A percentile compares a stretch with the other conserved stretches of the same genome.
Evolutionary conservation across 495 filamentous ascomycete genomes (phyloP).

Genomic region (Trichocladium uniseriatum): DNA sequence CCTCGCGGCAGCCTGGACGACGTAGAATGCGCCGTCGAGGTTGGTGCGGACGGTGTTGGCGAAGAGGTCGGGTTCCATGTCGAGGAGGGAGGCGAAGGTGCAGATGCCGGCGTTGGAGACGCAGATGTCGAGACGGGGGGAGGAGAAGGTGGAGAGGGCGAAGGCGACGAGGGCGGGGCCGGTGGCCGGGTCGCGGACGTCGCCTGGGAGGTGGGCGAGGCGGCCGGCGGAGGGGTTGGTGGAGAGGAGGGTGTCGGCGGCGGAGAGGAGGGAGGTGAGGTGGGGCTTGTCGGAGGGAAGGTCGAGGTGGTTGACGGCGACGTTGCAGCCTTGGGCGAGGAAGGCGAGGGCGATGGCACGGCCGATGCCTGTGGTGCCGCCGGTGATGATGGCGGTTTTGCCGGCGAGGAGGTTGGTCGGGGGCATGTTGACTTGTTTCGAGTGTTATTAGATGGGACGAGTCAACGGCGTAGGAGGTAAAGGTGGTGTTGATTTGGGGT

Average conservation of each 20-base stretch:
- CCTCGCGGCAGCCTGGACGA: slow-evolving; percentile 69
- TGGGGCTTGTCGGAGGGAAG: slow-evolving; percentile 44
- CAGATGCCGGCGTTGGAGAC: slow-evolving; percentile 85
- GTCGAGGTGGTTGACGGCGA: slow-evolving; percentile 62
- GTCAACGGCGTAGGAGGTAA: too few relatives aligned
- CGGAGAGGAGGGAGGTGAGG: slow-evolving; percentile 44
- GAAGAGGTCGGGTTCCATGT: slow-evolving; percentile 56
- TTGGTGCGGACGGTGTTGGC: slow-evolving; percentile 61
- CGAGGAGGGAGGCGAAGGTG: slow-evolving; percentile 72
- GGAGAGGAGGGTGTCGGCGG: slow-evolving; percentile 38
- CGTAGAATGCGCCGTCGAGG: slow-evolving; percentile 78
- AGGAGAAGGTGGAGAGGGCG: slow-evolving; percentile 47
- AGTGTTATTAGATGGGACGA: too few relatives aligned
- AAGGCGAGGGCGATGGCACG: slow-evolving; percentile 65
- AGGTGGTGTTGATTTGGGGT: too few relatives aligned
- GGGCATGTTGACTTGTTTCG: slow-evolving; percentile 24
- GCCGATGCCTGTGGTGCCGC: slow-evolving; percentile 68
- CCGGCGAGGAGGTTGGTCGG: slow-evolving; percentile 47
- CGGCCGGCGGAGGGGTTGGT: slow-evolving; percentile 30
- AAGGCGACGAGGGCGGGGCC: slow-evolving; percentile 47
- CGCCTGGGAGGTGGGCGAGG: slow-evolving; percentile 53
- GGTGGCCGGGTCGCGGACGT: slow-evolving; percentile 57
- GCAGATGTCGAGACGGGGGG: slow-evolving; percentile 59
- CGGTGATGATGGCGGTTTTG: slow-evolving; percentile 69
- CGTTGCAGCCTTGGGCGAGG: slow-evolving; percentile 57